Evolutionary conservation across 106 monocot species (phyloP).

Genomic region (Dendrobium officinale): DNA sequence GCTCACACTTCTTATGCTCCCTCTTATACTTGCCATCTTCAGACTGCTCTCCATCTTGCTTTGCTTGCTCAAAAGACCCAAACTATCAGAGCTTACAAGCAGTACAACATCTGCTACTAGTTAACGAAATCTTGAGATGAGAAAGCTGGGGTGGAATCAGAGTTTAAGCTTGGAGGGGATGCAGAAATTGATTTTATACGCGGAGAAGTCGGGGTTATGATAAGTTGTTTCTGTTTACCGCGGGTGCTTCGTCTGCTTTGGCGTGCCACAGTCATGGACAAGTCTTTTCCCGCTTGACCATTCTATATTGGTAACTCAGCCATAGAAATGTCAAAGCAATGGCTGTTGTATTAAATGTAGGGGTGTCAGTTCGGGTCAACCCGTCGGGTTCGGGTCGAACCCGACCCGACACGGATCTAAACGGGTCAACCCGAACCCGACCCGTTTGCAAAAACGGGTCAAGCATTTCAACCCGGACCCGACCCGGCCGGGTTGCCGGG

Average conservation of each 20-base stretch:
- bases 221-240: neutral
- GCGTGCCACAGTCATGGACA: no score
- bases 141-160: neutral
- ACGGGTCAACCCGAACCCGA: no score
- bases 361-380: no score
- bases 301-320: no score
- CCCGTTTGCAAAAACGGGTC: no score
- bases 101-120: neutral
- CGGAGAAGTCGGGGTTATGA: neutral
- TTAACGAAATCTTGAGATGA: neutral
- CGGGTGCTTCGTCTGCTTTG: neutral
- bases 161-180: neutral
- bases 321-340: no score
- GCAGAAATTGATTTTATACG: neutral
- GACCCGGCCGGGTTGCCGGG: no score
- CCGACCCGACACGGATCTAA: no score
- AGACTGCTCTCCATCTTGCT: constrained; percentile 4
- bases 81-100: neutral
- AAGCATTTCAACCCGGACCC: no score
- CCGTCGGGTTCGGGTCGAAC: no score
- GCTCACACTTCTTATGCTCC: constrained; percentile 14
- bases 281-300: no score
- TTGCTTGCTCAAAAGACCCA: neutral
- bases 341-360: no score
- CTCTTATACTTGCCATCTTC: constrained; percentile 3